These are phyloP conservation scores for Trichoderma guizhouense DNA, from an alignment of 2,329 filamentous ascomycete species.

Conservation along the genomic window DNA sequence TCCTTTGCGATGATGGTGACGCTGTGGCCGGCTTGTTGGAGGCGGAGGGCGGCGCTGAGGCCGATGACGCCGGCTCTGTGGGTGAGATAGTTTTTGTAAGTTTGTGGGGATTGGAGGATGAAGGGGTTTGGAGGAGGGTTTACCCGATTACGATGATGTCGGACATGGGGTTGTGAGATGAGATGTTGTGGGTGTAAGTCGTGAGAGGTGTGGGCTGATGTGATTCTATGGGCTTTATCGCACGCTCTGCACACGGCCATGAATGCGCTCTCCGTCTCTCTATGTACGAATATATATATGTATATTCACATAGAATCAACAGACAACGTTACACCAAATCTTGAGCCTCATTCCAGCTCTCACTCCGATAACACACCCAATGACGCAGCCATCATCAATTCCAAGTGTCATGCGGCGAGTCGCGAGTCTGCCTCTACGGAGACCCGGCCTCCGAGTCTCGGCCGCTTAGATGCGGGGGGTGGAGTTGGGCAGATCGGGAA, in stretches of 20 bases:
- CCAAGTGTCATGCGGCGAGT: neutral
- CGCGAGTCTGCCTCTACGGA: neutral
- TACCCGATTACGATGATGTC: conserved; percentile 31
- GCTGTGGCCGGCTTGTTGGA: conserved; percentile 37
- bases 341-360: neutral
- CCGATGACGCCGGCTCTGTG: conserved; percentile 48
- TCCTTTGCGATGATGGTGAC: conserved; percentile 46
- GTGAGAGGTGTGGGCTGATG: neutral
- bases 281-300: neutral
- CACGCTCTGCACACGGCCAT: neutral
- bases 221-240: neutral
- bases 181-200: neutral
- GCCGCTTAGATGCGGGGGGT: neutral
- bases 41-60: conserved; percentile 42
- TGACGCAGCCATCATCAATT: neutral
- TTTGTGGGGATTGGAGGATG: neutral
- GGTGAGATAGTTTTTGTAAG: neutral
- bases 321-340: neutral
- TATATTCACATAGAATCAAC: neutral
- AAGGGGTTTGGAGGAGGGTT: neutral
- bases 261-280: neutral
- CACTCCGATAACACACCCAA: neutral
- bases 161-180: conserved; percentile 9
- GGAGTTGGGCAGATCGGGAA: conserved; percentile 5
- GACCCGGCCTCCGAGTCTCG: conserved; percentile 7